Evolutionary conservation across 2,329 filamentous ascomycete species (phyloP).

Genomic region (Rasamsonia emersonii): DNA sequence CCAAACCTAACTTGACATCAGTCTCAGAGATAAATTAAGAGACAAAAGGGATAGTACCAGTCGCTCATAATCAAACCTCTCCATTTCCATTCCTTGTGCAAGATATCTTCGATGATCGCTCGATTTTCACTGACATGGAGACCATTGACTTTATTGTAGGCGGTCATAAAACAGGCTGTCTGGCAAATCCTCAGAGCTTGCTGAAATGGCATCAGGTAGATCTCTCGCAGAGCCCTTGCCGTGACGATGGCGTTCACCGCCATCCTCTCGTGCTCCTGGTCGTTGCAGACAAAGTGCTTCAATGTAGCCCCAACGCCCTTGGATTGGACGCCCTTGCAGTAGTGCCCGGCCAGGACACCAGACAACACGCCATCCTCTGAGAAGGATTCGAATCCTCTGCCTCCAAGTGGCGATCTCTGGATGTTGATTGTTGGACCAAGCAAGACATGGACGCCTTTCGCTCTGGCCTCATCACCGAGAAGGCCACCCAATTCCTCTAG

Average conservation of each 20-base stretch:
- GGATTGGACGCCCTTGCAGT: conserved; percentile 64
- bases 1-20: conserved; percentile 28
- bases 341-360: conserved; percentile 62
- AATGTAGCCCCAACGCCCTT: conserved; percentile 67
- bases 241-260: conserved; percentile 36
- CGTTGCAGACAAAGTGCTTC: conserved; percentile 53
- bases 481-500: conserved; percentile 61
- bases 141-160: conserved; percentile 51
- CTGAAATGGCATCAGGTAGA: conserved; percentile 57
- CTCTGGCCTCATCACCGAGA: conserved; percentile 62
- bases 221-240: conserved; percentile 50
- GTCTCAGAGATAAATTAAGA: neutral
- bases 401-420: conserved; percentile 74
- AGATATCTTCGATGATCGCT: conserved; percentile 32
- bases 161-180: conserved; percentile 50
- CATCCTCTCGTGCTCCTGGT: conserved; percentile 38
- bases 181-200: conserved; percentile 49
- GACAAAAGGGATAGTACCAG: conserved; percentile 22
- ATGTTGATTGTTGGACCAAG: conserved; percentile 73
- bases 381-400: conserved; percentile 79
- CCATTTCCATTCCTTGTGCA: conserved; percentile 40
- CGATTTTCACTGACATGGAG: conserved; percentile 37
- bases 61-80: conserved; percentile 40
- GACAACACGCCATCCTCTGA: conserved; percentile 74
- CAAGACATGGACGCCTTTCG: conserved; percentile 64